These are phyloP conservation scores for Bretschneidera sinensis DNA, from an alignment of 345 rosid genomes.

Conservation along the genomic window DNA sequence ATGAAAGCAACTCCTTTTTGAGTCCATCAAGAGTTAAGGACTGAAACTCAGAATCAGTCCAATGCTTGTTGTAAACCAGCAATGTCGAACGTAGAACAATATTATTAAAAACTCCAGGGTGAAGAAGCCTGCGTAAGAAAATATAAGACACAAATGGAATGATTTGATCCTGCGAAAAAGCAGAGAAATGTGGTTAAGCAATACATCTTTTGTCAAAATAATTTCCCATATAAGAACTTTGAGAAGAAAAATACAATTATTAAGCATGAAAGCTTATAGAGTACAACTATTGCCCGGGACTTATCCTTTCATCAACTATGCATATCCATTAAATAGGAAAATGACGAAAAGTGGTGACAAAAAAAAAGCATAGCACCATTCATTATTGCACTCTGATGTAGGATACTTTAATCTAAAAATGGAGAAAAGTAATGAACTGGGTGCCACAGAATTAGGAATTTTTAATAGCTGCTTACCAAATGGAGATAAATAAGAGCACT, in stretches of 20 bases:
- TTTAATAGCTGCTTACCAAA: neutral
- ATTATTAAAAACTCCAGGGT: slow-evolving; percentile 69
- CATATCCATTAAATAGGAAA: too few relatives aligned
- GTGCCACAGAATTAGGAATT: neutral
- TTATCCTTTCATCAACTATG: too few relatives aligned
- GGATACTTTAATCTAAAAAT: too few relatives aligned
- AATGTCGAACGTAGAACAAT: slow-evolving; percentile 58
- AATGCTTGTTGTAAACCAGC: slow-evolving; percentile 67
- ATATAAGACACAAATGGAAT: slow-evolving; percentile 75
- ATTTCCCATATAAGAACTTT: neutral
- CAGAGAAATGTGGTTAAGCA: neutral
- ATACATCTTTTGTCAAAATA: slow-evolving; percentile 2
- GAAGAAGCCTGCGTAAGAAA: slow-evolving; percentile 74
- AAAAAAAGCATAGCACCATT: too few relatives aligned
- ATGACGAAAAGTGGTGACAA: too few relatives aligned
- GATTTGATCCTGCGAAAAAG: slow-evolving; percentile 64
- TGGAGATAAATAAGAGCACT: neutral
- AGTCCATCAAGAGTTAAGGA: slow-evolving; percentile 74
- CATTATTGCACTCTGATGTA: neutral
- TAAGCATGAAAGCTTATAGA: neutral
- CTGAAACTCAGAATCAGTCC: slow-evolving; percentile 79
- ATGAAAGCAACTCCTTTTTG: slow-evolving; percentile 65
- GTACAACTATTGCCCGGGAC: too few relatives aligned
- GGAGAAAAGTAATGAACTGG: neutral
- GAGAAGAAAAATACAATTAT: neutral